Evolutionary conservation across 768 basidiomycete species (phyloP).

Genomic region (Serpula lacrymans): DNA sequence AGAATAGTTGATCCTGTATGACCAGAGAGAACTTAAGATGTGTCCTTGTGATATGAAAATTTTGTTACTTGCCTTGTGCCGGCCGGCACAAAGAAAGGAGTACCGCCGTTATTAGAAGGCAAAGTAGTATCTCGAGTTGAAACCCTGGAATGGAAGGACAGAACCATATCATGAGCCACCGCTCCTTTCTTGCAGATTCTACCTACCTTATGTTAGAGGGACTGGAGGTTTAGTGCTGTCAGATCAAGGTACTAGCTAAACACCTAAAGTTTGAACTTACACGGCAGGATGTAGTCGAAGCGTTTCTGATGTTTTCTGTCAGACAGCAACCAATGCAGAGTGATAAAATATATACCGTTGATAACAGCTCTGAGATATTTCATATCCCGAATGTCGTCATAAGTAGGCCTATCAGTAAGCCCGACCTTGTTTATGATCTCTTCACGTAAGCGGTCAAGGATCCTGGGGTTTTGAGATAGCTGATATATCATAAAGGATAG

Average conservation of each 20-base stretch:
- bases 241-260: no score
- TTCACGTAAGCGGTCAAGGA: conserved; percentile 24
- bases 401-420: conserved; percentile 22
- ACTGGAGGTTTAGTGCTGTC: conserved; percentile 4
- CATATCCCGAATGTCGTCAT: conserved; percentile 32
- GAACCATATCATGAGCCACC: background rate
- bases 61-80: conserved; percentile 23
- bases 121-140: conserved; percentile 18
- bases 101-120: conserved; percentile 18
- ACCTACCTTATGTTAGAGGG: conserved; percentile 23
- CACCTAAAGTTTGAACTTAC: conserved; percentile 11
- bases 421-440: conserved; percentile 28
- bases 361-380: conserved; percentile 40
- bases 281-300: conserved; percentile 28
- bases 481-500: conserved; percentile 27
- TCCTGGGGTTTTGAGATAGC: conserved; percentile 24
- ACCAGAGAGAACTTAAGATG: background rate
- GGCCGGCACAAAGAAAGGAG: conserved; percentile 31
- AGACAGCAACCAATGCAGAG: background rate
- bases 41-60: background rate
- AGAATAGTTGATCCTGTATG: conserved; percentile 39
- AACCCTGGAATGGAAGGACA: conserved; percentile 13
- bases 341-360: conserved; percentile 15
- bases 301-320: conserved; percentile 19
- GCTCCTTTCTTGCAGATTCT: background rate